Conservation (phyloP, 179 eudicot genomes). For the Silene noctiflora region DNA sequence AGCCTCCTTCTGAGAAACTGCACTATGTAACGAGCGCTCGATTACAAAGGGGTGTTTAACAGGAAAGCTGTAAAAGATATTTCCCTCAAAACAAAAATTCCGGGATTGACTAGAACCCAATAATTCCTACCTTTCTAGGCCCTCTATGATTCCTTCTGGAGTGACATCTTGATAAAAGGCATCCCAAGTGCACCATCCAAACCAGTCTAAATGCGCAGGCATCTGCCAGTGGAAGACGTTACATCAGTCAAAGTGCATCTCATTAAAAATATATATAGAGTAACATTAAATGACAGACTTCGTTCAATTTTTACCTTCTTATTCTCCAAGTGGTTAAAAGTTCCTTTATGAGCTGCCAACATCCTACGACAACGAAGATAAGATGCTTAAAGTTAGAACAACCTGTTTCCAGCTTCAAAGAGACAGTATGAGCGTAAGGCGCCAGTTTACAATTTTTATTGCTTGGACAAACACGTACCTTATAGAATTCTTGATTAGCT, state of each 20-base stretch:
- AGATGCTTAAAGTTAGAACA: slow-evolving; percentile 8
- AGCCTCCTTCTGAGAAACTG: slow-evolving; percentile 67
- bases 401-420: neutral
- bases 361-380: slow-evolving; percentile 35
- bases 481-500: slow-evolving; percentile 52
- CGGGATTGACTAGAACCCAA: neutral
- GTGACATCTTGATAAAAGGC: slow-evolving; percentile 71
- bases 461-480: slow-evolving; percentile 34
- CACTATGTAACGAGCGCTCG: slow-evolving; percentile 6
- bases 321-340: slow-evolving; percentile 49
- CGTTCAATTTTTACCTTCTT: slow-evolving; percentile 48
- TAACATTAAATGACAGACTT: neutral
- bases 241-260: neutral
- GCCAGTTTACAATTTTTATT: neutral
- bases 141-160: slow-evolving; percentile 59
- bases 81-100: slow-evolving; percentile 4
- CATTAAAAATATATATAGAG: neutral
- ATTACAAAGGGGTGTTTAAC: slow-evolving; percentile 9
- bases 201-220: slow-evolving; percentile 75
- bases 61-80: slow-evolving; percentile 1
- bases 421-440: neutral
- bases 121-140: slow-evolving; percentile 56
- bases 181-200: slow-evolving; percentile 95
- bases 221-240: slow-evolving; percentile 31
- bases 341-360: slow-evolving; percentile 57